A percentile compares a stretch with the other conserved stretches of the same genome.
Conservation (phyloP, 2,329 filamentous ascomycete genomes). For the Talaromyces sp. region DNA sequence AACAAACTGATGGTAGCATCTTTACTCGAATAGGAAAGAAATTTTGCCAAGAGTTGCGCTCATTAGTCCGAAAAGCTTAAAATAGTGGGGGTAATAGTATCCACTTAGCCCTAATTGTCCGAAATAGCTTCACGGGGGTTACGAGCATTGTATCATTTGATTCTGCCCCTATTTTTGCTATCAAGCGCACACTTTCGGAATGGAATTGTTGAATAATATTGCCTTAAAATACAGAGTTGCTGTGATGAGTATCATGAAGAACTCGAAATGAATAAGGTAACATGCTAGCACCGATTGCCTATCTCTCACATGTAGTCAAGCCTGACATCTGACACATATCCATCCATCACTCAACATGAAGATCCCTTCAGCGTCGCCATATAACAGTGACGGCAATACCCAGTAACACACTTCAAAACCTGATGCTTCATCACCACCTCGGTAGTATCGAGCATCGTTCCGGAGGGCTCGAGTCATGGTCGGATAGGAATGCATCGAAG, state of each 20-base stretch:
- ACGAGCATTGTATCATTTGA: not conserved
- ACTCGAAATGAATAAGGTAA: no score
- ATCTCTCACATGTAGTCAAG: no score
- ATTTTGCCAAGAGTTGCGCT: not conserved
- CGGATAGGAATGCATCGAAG: not conserved
- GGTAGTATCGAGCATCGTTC: not conserved
- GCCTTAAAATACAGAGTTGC: no score
- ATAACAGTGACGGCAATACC: not conserved
- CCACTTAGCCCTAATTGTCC: not conserved
- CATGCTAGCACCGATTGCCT: no score
- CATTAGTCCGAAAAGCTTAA: not conserved
- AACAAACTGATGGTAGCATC: not conserved
- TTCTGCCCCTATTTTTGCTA: not conserved
- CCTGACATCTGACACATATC: no score
- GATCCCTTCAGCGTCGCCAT: no score
- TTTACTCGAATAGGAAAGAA: not conserved
- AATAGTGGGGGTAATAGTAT: not conserved
- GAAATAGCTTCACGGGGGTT: not conserved
- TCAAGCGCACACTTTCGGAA: no score
- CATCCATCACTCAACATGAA: no score
- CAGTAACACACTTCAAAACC: not conserved
- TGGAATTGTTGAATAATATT: no score
- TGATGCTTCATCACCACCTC: not conserved
- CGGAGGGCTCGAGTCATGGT: not conserved
- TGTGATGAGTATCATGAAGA: no score